phyloP scores from a whole-genome alignment of 78 protist genomes.

The Protostelium mycophagum region DNA sequence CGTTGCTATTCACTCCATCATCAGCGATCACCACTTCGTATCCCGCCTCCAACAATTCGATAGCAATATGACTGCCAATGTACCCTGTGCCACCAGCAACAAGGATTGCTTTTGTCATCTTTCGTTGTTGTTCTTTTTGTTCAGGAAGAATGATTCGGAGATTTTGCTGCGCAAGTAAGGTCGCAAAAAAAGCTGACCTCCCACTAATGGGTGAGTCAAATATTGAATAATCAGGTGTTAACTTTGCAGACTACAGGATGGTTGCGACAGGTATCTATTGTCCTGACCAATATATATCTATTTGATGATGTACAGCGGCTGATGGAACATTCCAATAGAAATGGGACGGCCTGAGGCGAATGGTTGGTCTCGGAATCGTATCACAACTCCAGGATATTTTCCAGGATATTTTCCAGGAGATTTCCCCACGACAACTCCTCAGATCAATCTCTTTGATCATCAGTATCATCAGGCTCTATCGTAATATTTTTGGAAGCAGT shows the following conservation, averaged over 20 bases:
- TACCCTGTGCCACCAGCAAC: constrained; percentile 96
- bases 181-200: too few relatives aligned
- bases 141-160: too few relatives aligned
- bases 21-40: constrained; percentile 88
- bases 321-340: background rate
- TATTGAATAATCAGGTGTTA: background rate
- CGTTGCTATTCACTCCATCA: constrained; percentile 60
- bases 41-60: constrained; percentile 75
- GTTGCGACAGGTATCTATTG: background rate
- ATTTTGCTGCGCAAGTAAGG: too few relatives aligned
- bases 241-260: background rate
- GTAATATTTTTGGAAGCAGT: too few relatives aligned
- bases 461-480: background rate
- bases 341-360: background rate
- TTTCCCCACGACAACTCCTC: background rate
- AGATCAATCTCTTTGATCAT: background rate
- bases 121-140: too few relatives aligned
- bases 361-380: background rate
- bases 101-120: constrained; percentile 13
- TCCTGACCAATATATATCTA: background rate
- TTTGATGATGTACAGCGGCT: background rate
- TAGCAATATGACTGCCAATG: constrained; percentile 93
- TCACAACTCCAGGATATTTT: background rate
- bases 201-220: background rate
- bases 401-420: background rate